Base-by-base conservation (phyloP, 2,329 filamentous ascomycete genomes). In the Penicillium frequentans region DNA sequence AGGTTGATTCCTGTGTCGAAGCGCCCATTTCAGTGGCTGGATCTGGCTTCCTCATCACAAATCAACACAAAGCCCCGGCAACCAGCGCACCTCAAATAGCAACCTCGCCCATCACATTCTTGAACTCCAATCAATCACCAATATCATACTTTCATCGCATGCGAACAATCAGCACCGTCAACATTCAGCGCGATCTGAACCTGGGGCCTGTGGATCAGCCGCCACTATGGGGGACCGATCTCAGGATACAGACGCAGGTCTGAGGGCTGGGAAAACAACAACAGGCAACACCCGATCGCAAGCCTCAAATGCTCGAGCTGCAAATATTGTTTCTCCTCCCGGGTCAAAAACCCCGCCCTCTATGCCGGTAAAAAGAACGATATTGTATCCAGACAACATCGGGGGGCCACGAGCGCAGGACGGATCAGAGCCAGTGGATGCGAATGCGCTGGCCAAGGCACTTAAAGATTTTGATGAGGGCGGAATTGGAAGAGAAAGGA, bases 391-490 rank as follows among this genome's bases (percentile, higher is more conserved):
- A 16, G 72, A 73, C 26, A 61, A 69, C 31, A 54, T 58, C 23
- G 61, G 56, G 2, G 66, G 59, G 37, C 69, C 70, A 48, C 70
- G 68, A 49, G 62, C 56, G 31, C 65, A 66, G 52, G 68, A 59
- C 29, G 71, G 62, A 19, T 76, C 82, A 21, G 84, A 86, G 61
- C 77, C 84, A 1, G 75, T 87, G 44, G 86, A 87, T 71, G 74
- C 86, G 11, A 78, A 79, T 55, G 84, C 83, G 9, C 73, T 89
- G 56, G 83, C 79, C 55, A 86, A 81, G 69, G 85, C 85, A 26
- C 74, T 89, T 62, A 84, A 84, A 65, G 81, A 86, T 45, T 82
- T 85, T 62, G 85, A 88, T 64, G 81, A 85, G 56, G 80, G 80
- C 13, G 83, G 83, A n/a, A 79, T 79, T 58, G 77, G 79, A 47